phyloP scores from a whole-genome alignment of 441 rosid genomes.

The Breynia disticha region DNA sequence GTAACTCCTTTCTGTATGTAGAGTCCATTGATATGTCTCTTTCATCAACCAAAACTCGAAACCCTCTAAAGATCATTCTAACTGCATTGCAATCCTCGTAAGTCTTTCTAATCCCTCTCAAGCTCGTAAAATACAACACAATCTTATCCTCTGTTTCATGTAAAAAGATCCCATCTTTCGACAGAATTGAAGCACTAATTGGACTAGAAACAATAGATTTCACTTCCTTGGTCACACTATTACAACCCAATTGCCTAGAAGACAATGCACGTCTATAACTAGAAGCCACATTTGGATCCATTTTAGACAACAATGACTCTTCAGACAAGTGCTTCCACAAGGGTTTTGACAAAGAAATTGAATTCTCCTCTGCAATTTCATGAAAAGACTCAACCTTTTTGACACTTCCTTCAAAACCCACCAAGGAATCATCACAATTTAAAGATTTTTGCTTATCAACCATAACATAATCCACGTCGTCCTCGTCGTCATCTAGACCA shows the following conservation, averaged over 20 bases:
- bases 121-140: slow-evolving; percentile 60
- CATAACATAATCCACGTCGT: slow-evolving; percentile 28
- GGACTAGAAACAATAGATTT: slow-evolving; percentile 28
- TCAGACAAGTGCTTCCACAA: slow-evolving; percentile 88
- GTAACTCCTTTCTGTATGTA: slow-evolving; percentile 54
- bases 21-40: slow-evolving; percentile 89
- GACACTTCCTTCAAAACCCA: slow-evolving; percentile 20
- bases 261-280: slow-evolving; percentile 77
- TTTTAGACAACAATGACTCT: slow-evolving; percentile 55
- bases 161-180: slow-evolving; percentile 13
- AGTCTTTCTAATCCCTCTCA: slow-evolving; percentile 81
- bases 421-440: slow-evolving; percentile 11
- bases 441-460: slow-evolving; percentile 18
- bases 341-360: slow-evolving; percentile 48
- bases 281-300: slow-evolving; percentile 70
- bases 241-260: slow-evolving; percentile 44
- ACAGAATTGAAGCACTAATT: slow-evolving; percentile 14
- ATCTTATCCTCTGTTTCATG: slow-evolving; percentile 28
- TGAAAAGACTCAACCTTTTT: slow-evolving; percentile 32
- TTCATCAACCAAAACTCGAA: slow-evolving; percentile 59
- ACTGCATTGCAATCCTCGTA: slow-evolving; percentile 77
- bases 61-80: slow-evolving; percentile 61
- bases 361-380: slow-evolving; percentile 17
- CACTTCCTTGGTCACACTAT: slow-evolving; percentile 14
- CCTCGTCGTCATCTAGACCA: slow-evolving; percentile 70